These are phyloP conservation scores for Penicillium vulpinum DNA, from an alignment of 2,329 filamentous ascomycete species.

Conservation along the genomic window DNA sequence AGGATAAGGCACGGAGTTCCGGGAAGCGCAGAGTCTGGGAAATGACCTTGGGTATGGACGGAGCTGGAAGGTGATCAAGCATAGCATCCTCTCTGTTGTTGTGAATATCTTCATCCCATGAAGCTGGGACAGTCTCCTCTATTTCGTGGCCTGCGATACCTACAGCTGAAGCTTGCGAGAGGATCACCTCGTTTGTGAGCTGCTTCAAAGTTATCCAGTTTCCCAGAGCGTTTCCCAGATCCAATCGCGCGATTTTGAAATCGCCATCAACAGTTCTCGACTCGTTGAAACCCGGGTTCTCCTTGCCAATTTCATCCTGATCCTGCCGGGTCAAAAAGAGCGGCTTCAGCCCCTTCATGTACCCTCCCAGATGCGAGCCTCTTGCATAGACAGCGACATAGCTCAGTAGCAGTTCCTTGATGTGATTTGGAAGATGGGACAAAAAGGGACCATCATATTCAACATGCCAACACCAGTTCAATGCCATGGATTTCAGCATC, in stretches of 20 bases:
- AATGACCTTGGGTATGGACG: constrained; percentile 23
- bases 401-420: constrained; percentile 57
- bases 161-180: constrained; percentile 17
- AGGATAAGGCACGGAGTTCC: constrained; percentile 58
- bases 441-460: constrained; percentile 59
- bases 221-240: constrained; percentile 54
- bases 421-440: constrained; percentile 50
- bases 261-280: constrained; percentile 26
- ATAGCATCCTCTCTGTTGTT: neutral
- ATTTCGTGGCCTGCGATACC: neutral
- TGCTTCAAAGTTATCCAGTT: constrained; percentile 51
- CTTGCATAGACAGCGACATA: constrained; percentile 56
- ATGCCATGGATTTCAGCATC: constrained; percentile 55
- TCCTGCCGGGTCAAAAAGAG: constrained; percentile 44
- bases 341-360: constrained; percentile 49
- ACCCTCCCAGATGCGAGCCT: constrained; percentile 40
- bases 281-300: constrained; percentile 8
- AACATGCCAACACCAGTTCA: constrained; percentile 57
- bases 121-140: constrained; percentile 32
- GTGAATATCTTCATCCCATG: constrained; percentile 43
- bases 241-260: constrained; percentile 52
- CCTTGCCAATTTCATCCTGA: constrained; percentile 5
- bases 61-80: neutral
- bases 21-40: constrained; percentile 45
- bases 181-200: constrained; percentile 47